phyloP scores from a whole-genome alignment of 768 basidiomycete species.

The Lentinula edodes region DNA sequence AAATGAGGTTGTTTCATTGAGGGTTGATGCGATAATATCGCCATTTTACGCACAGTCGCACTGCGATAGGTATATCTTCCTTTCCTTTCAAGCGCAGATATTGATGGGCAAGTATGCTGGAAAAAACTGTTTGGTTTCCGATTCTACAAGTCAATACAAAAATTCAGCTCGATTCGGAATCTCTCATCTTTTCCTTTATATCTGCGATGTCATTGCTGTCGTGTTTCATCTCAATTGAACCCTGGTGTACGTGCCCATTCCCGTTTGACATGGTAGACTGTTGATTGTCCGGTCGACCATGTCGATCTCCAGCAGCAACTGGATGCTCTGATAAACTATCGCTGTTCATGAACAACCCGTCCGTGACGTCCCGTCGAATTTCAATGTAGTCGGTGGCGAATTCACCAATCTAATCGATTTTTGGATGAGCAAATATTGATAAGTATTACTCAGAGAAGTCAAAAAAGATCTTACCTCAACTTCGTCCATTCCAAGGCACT shows the following conservation, averaged over 20 bases:
- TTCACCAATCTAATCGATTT: slow-evolving; percentile 48
- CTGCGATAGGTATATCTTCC: too few species aligned
- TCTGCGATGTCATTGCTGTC: background rate
- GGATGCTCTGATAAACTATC: slow-evolving; percentile 6
- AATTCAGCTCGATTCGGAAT: background rate
- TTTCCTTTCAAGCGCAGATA: too few species aligned
- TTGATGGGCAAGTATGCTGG: too few species aligned
- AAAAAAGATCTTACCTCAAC: slow-evolving; percentile 45
- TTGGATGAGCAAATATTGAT: background rate
- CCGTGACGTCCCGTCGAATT: slow-evolving; percentile 58
- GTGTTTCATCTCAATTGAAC: background rate
- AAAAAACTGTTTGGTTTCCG: too few species aligned
- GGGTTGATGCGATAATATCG: too few species aligned
- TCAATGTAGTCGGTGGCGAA: slow-evolving; percentile 69
- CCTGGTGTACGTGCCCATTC: background rate
- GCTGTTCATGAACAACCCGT: slow-evolving; percentile 35
- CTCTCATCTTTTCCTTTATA: background rate
- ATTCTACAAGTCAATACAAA: background rate
- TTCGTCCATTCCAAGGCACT: slow-evolving; percentile 64
- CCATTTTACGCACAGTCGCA: too few species aligned
- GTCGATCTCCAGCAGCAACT: slow-evolving; percentile 32
- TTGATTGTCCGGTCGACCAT: slow-evolving; percentile 28
- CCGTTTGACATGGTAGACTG: background rate
- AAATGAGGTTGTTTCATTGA: too few species aligned
- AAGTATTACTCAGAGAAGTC: background rate